Conservation (phyloP, 441 rosid genomes). For the Eutrema salsugineum region DNA sequence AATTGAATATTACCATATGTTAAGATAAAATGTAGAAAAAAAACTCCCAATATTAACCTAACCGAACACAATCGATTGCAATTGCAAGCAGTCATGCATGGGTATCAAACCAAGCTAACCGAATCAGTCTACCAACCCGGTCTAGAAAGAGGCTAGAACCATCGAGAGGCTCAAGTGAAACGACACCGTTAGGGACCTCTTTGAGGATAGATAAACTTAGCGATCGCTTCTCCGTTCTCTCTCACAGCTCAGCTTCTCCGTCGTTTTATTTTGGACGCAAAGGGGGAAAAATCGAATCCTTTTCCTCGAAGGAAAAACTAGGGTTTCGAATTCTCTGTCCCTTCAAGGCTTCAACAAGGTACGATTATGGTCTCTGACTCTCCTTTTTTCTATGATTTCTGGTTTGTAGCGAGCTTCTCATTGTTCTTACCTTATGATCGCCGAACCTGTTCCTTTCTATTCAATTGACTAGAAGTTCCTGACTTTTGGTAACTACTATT, state of each 20-base stretch:
- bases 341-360: constrained; percentile 2
- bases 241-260: background rate
- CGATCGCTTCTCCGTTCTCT: background rate
- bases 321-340: constrained; percentile 10
- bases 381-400: background rate
- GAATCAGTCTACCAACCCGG: constrained; percentile 6
- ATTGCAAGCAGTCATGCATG: background rate
- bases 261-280: background rate
- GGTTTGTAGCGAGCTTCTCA: background rate
- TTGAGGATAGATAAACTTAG: constrained; percentile 10
- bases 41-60: background rate
- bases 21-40: too few species aligned
- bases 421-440: background rate
- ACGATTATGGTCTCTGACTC: background rate
- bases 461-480: background rate
- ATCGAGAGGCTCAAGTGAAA: background rate
- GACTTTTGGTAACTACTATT: background rate
- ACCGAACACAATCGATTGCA: background rate
- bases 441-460: background rate
- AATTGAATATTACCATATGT: too few species aligned
- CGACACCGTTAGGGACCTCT: background rate
- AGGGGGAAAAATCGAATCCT: background rate
- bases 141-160: background rate
- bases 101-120: background rate
- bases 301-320: background rate